These are phyloP conservation scores for Ilyonectria mors-panacis DNA, from an alignment of 2,329 filamentous ascomycete species.

Conservation along the genomic window DNA sequence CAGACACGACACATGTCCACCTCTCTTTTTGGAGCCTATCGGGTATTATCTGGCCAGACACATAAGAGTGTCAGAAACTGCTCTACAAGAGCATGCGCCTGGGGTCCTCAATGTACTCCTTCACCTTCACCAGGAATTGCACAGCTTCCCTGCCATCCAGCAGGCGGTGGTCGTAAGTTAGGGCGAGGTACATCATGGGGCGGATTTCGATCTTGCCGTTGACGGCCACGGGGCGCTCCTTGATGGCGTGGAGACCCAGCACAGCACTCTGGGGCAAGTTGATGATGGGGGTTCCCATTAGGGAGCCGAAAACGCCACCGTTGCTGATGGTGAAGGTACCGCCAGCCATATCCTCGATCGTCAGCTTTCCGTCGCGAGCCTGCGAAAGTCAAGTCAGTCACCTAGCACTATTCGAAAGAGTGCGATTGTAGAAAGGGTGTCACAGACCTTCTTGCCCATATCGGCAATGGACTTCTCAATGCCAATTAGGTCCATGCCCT, in stretches of 20 bases:
- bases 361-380: constrained; percentile 96
- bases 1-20: background rate
- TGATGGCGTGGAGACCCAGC: constrained; percentile 94
- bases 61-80: background rate
- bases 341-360: constrained; percentile 99
- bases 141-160: constrained; percentile 96
- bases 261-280: constrained; percentile 96
- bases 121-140: constrained; percentile 96
- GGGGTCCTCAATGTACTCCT: constrained; percentile 98
- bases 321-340: constrained; percentile 99
- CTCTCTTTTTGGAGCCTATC: background rate
- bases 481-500: constrained; percentile 86
- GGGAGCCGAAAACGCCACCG: constrained; percentile 94
- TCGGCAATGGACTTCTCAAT: constrained; percentile 95
- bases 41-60: constrained; percentile 35
- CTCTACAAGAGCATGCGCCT: constrained; percentile 84
- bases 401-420: background rate
- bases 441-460: constrained; percentile 89
- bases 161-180: constrained; percentile 97
- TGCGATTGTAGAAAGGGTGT: background rate
- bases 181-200: constrained; percentile 99
- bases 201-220: constrained; percentile 96
- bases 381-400: constrained; percentile 26
- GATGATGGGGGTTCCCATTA: constrained; percentile 99
- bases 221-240: constrained; percentile 90